Base-by-base conservation (phyloP, 106 monocot species). In the Dioscorea alata region DNA sequence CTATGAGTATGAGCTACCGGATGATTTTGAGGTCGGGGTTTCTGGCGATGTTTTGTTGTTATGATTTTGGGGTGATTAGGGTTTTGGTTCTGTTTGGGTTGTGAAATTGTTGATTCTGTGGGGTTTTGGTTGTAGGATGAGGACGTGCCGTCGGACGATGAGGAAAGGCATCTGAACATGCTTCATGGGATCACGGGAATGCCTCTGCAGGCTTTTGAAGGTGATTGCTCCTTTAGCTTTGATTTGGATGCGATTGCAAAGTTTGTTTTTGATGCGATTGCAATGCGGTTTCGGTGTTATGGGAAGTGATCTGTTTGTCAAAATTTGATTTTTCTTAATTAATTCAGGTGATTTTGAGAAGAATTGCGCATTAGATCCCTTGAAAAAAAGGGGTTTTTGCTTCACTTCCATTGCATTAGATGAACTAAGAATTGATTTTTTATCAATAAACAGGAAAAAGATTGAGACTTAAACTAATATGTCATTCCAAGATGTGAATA, bases 1-100 rank as follows among this genome's bases (percentile, higher is more conserved):
- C 52, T 89, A 86, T 64, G 96, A 92, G 78, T 92, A 92, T 33
- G 92, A 97, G 80, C 77, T 97, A 22, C 94, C 94, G 3, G 73
- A 83, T 8, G 90, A 88, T 22, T 90, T 94, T 50, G 64, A 90
- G 85, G 93, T 94, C 14, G 12, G 17, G 60, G 42, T 10, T 42
- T 42, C 42, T 10, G 10, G 6, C 42, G 9, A 42, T 42, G 42
- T 42, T 42, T 42, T 42, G 42, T 56, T 48, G 28, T 15, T 22
- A 21, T 65, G 31, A 22, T 23, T 28, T 28, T 60, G 13, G 5
- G n/a, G 21, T 4, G 56, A 69, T 23, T 8, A 32, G 50, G 15
- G 52, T 19, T 65, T 22, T 66, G 12, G 20, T 57, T 67, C 48
- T 12, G 1, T 18, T 63, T 42, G 54, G 13, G 17, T 66, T 18